Evolutionary conservation across 805 yeast genomes (phyloP).

Genomic region (Candida sanyiensis): DNA sequence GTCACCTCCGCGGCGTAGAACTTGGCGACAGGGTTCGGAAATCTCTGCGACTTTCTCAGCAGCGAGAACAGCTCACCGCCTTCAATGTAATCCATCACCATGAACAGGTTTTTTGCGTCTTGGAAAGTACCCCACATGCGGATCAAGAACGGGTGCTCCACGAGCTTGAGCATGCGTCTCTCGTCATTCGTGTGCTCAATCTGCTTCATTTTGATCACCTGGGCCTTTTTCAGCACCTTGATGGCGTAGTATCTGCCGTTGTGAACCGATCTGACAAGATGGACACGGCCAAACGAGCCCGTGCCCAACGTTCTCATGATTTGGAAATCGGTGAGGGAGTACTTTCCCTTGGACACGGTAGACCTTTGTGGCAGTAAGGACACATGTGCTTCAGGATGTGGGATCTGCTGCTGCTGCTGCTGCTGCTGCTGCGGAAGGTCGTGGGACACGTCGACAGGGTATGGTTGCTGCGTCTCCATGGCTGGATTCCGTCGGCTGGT

Average conservation of each 20-base stretch:
- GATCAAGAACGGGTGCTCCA: constrained; percentile 84
- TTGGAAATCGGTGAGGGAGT: constrained; percentile 72
- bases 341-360: constrained; percentile 52
- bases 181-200: constrained; percentile 96
- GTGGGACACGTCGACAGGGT: neutral
- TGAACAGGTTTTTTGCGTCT: constrained; percentile 75
- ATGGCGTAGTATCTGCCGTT: constrained; percentile 92
- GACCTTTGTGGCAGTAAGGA: constrained; percentile 25
- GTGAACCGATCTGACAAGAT: constrained; percentile 79
- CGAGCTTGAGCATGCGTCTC: constrained; percentile 78
- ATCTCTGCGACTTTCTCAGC: constrained; percentile 80
- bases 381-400: constrained; percentile 10
- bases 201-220: constrained; percentile 88
- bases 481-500: neutral
- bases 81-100: constrained; percentile 96
- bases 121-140: constrained; percentile 98
- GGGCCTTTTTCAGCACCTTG: constrained; percentile 80
- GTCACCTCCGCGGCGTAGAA: constrained; percentile 91
- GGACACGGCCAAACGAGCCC: constrained; percentile 94
- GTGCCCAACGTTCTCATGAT: constrained; percentile 88
- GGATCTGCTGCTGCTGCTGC: constrained; percentile 3
- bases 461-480: constrained; percentile 3
- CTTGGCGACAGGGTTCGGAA: constrained; percentile 94
- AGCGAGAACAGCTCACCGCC: constrained; percentile 91
- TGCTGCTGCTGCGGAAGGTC: constrained; percentile 9